A percentile compares a stretch with the other conserved stretches of the same genome.
Evolutionary conservation across 371 early-diverging fungal genomes (phyloP).

Genomic region (Rhizopus delemar): DNA sequence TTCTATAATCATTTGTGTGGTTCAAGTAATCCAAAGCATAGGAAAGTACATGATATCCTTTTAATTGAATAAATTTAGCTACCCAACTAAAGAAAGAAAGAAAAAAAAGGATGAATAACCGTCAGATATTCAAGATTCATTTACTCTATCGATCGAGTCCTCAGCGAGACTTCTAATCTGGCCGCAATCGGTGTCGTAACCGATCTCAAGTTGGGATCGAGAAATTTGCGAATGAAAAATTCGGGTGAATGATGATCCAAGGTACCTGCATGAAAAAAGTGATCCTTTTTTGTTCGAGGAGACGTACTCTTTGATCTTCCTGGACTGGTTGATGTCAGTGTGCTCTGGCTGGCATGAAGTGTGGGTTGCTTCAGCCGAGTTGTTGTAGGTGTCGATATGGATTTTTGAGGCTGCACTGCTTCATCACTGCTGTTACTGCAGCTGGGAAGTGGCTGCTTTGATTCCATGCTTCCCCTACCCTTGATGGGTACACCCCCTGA

Average conservation of each 20-base stretch:
- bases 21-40: conserved; percentile 59
- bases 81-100: conserved; percentile 38
- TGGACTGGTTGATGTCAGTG: background rate
- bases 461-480: background rate
- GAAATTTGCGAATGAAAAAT: conserved; percentile 45
- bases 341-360: background rate
- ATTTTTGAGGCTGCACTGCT: conserved; percentile 10
- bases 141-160: conserved; percentile 52
- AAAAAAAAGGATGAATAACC: background rate
- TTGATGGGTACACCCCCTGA: conserved; percentile 10
- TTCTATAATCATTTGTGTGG: conserved; percentile 38
- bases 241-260: conserved; percentile 42
- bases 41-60: conserved; percentile 66
- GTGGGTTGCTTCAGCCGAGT: background rate
- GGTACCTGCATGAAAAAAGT: conserved; percentile 8
- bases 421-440: background rate
- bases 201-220: conserved; percentile 36
- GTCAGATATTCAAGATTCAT: background rate
- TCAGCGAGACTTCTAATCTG: conserved; percentile 49
- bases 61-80: conserved; percentile 61
- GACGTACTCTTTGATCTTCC: background rate
- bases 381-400: conserved; percentile 17
- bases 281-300: conserved; percentile 1
- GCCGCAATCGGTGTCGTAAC: conserved; percentile 40
- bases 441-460: background rate